phyloP scores from a whole-genome alignment of 345 rosid species.

The Camelina neglecta region DNA sequence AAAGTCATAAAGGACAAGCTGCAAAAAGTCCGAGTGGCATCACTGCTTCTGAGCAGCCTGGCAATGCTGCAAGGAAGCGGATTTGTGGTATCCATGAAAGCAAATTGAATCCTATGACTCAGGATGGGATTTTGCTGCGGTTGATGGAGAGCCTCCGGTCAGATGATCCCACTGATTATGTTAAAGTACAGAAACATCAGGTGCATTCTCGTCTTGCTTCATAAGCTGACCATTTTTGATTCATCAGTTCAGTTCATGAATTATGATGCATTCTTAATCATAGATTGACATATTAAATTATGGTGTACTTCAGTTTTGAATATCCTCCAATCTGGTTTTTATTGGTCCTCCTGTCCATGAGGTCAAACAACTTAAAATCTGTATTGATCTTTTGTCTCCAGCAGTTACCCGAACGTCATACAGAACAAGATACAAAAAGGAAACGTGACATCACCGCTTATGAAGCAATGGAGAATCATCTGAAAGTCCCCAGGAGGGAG shows the following conservation, averaged over 20 bases:
- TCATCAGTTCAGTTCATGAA: neutral
- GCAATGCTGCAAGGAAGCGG: conserved; percentile 15
- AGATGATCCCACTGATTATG: conserved; percentile 51
- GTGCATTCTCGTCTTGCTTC: conserved; percentile 30
- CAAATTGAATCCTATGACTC: conserved; percentile 31
- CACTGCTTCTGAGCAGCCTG: conserved; percentile 14
- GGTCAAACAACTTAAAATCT: neutral
- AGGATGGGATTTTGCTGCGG: conserved; percentile 44
- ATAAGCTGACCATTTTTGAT: neutral
- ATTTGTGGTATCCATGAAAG: conserved; percentile 29
- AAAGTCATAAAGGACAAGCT: conserved; percentile 28
- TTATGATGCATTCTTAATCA: neutral
- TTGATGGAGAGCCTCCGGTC: conserved; percentile 60
- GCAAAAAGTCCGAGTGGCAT: neutral
- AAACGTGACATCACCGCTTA: conserved; percentile 43
- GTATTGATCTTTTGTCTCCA: conserved; percentile 30
- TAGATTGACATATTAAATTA: neutral
- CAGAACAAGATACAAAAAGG: conserved; percentile 41
- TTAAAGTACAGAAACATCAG: conserved; percentile 42
- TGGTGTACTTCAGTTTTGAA: neutral
- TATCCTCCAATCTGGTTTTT: neutral
- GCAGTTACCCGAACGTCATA: conserved; percentile 46
- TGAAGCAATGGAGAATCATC: conserved; percentile 47
- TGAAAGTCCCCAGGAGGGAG: conserved; percentile 56
- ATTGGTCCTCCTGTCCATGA: neutral